Evolutionary conservation across 2,329 filamentous ascomycete genomes (phyloP).

Genomic region (Fusarium kyushuense): DNA sequence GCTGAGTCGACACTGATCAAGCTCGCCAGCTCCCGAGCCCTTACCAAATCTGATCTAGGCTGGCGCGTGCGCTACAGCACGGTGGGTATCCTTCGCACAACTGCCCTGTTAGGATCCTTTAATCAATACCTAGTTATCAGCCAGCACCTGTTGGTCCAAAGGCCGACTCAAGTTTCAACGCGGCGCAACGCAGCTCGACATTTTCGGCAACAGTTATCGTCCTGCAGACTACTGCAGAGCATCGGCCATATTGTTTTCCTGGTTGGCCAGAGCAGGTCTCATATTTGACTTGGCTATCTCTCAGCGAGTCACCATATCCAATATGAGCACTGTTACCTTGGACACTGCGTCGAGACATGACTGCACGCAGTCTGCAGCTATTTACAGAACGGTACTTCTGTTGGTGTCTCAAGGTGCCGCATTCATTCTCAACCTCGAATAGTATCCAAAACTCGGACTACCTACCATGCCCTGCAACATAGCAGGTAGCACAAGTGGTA

Average conservation of each 20-base stretch:
- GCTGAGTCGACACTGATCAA: constrained; percentile 46
- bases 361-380: constrained; percentile 29
- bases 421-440: constrained; percentile 19
- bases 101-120: constrained; percentile 45
- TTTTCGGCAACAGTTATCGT: constrained; percentile 45
- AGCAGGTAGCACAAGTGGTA: constrained; percentile 18
- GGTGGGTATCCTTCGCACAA: constrained; percentile 42
- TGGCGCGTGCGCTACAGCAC: constrained; percentile 46
- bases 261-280: constrained; percentile 24
- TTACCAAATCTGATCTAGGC: constrained; percentile 46
- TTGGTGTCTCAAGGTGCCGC: constrained; percentile 14
- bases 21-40: constrained; percentile 47
- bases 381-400: constrained; percentile 18
- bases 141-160: constrained; percentile 46
- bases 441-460: constrained; percentile 12
- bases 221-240: constrained; percentile 43
- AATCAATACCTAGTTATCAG: constrained; percentile 44
- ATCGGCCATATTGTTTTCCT: constrained; percentile 37
- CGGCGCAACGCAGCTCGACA: constrained; percentile 50
- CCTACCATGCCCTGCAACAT: constrained; percentile 17
- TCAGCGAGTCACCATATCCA: constrained; percentile 20
- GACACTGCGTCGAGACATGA: constrained; percentile 30
- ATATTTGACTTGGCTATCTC: constrained; percentile 36
- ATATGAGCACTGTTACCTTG: constrained; percentile 26
- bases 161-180: constrained; percentile 42